Conservation (phyloP, 2,329 filamentous ascomycete genomes). For the Paecilomyces variotii region DNA sequence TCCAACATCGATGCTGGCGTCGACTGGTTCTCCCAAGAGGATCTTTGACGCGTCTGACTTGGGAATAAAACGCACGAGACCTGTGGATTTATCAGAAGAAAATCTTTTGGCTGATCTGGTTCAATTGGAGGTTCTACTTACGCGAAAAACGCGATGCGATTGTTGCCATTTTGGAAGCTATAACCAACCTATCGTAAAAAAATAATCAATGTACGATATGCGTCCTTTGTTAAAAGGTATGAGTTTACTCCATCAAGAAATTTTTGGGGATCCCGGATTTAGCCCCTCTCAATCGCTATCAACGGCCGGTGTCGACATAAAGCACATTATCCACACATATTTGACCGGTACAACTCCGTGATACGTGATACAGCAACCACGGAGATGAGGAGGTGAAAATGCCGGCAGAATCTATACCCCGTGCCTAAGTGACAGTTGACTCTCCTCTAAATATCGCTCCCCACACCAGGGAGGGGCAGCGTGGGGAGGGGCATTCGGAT, state of each 20-base stretch:
- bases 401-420: background rate
- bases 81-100: slow-evolving; percentile 24
- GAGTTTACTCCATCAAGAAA: background rate
- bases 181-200: background rate
- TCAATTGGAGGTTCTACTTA: background rate
- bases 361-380: background rate
- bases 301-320: background rate
- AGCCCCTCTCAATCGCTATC: background rate
- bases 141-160: slow-evolving; percentile 29
- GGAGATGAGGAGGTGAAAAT: background rate
- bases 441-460: background rate
- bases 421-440: background rate
- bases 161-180: background rate
- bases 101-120: background rate
- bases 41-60: slow-evolving; percentile 42
- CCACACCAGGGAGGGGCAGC: background rate
- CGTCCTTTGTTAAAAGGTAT: background rate
- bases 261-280: background rate
- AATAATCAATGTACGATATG: background rate
- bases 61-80: slow-evolving; percentile 53
- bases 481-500: background rate
- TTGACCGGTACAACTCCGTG: background rate
- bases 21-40: slow-evolving; percentile 50
- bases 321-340: background rate
- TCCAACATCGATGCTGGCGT: slow-evolving; percentile 49